Evolutionary conservation across 2,329 filamentous ascomycete species (phyloP), one percentile per base, ranked within the genome.

Genomic region (Aspergillus fructus): DNA sequence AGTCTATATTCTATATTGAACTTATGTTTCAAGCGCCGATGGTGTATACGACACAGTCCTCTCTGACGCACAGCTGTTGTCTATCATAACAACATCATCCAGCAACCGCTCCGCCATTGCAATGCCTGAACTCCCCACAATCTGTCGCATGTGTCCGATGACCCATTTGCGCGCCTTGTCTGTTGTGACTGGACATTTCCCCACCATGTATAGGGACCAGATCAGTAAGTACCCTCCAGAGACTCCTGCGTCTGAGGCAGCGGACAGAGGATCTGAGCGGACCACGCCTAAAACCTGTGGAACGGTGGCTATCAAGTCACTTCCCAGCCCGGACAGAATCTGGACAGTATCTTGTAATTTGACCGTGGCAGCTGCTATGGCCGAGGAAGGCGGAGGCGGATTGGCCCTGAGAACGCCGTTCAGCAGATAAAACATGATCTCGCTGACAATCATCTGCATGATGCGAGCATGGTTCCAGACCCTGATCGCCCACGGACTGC

Each of bases 381-480:
- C 27, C 1, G 2, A 52, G 49, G 6, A 59, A 39, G 5, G 42
- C 24, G 21, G 45, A 5, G 39, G 17, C 43, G 27, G 27, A 4
- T 30, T 30, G 3, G 27, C 3, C 27, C 3, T 42, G 24, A 68
- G 56, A n/a, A 60, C 13, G 6, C 60, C 58, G 19, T 49, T 58
- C 12, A 66, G 23, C 3, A 66, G 51, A 8, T 46, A 62, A 40
- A 43, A 62, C 4, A 57, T 19, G 5, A 64, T 62, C 37, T 64
- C 59, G 23, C 59, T 64, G 45, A 64, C 37, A 5, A 64, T 62
- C n/a, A 66, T 65, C 2, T 62, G 53, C 13, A 65, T 33, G 13
- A 23, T 60, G 12, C 65, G 52, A 3, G 53, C 27, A 46, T 67
- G 65, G 48, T 68, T 68, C 66, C 66, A 68, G 21, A 66, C 39